These are phyloP conservation scores for Cenococcum geophilum DNA, from an alignment of 495 filamentous ascomycete genomes.

Conservation along the genomic window DNA sequence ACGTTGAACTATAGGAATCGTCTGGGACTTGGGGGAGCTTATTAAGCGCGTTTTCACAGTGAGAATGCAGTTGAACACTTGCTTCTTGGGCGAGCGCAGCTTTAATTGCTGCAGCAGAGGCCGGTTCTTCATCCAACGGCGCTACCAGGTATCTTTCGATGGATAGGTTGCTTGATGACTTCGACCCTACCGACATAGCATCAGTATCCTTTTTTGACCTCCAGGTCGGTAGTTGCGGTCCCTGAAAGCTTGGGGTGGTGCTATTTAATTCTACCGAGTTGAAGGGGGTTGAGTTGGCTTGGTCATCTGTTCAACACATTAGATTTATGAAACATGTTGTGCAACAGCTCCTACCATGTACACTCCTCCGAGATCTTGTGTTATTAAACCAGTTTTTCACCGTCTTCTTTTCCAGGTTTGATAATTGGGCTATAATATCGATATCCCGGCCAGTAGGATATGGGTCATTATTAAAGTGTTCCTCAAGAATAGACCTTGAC, in stretches of 20 bases:
- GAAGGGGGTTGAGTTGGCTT: no score
- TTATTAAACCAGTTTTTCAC: conserved; percentile 29
- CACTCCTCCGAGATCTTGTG: conserved; percentile 16
- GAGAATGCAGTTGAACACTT: not conserved
- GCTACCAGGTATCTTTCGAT: not conserved
- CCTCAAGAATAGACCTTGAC: conserved; percentile 7
- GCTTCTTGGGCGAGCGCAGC: not conserved
- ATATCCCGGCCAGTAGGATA: conserved; percentile 25
- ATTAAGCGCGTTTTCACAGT: not conserved
- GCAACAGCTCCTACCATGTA: no score
- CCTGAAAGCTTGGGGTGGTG: no score
- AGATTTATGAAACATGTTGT: no score
- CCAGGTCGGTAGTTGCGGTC: no score
- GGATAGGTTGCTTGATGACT: not conserved
- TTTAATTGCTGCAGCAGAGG: not conserved
- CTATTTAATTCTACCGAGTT: no score
- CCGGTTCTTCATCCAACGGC: not conserved
- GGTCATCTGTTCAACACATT: no score
- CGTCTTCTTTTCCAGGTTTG: conserved; percentile 15
- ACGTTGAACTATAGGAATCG: no score
- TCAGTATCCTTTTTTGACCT: not conserved
- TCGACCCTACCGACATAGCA: not conserved
- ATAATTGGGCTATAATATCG: conserved; percentile 22
- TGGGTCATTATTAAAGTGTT: conserved; percentile 21
- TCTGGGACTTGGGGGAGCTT: no score